phyloP scores from a whole-genome alignment of 75 land plant genomes.

The Selaginella tamariscina region DNA sequence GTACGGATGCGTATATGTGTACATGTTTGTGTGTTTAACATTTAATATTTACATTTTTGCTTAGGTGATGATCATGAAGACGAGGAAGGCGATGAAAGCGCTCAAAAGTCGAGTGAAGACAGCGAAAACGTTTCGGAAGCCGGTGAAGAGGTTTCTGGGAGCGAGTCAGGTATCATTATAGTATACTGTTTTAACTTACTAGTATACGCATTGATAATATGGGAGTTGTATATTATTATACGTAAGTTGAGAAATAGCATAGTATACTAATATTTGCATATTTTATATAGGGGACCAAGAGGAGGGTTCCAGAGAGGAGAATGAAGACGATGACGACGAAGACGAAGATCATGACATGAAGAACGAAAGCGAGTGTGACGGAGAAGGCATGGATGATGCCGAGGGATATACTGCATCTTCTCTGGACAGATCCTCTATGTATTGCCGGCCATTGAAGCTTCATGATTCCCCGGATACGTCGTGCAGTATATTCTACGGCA shows the following conservation, averaged over 20 bases:
- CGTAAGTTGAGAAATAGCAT: too few species aligned
- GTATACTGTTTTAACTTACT: too few species aligned
- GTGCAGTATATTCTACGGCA: conserved; percentile 60
- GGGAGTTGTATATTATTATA: too few species aligned
- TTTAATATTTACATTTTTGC: too few species aligned
- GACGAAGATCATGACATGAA: conserved; percentile 65
- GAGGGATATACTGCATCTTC: conserved; percentile 59
- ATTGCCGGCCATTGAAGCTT: conserved; percentile 69
- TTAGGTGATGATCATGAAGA: conserved; percentile 29
- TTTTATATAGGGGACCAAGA: too few species aligned
- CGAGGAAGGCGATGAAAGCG: conserved; percentile 78
- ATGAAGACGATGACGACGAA: conserved; percentile 58
- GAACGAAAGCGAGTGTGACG: conserved; percentile 88
- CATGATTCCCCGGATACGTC: conserved; percentile 29
- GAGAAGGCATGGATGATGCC: conserved; percentile 70
- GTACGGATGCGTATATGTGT: too few species aligned
- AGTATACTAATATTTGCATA: too few species aligned
- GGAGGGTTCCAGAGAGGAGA: conserved; percentile 59
- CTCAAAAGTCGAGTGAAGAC: conserved; percentile 63
- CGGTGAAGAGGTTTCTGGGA: conserved; percentile 56
- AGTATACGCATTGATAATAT: too few species aligned
- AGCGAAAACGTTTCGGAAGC: conserved; percentile 78
- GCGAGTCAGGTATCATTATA: too few species aligned
- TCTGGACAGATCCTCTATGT: conserved; percentile 39
- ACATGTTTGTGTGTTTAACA: too few species aligned